These are phyloP conservation scores for Cladosporium sp. DNA, from an alignment of 2,329 filamentous ascomycete species.

Conservation along the genomic window DNA sequence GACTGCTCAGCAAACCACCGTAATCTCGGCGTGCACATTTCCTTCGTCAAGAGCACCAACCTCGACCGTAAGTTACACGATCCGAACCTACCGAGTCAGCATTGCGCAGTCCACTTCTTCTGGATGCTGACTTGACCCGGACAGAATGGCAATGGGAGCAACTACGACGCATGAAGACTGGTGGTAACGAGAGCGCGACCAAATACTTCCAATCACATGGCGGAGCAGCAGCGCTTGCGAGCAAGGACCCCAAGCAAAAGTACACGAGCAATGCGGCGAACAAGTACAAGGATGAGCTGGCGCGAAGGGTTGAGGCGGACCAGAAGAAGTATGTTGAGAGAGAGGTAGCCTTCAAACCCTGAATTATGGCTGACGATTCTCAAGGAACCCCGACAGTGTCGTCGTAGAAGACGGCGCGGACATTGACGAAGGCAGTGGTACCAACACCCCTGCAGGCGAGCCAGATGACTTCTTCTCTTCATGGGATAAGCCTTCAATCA, in stretches of 20 bases:
- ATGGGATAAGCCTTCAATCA: constrained; percentile 97
- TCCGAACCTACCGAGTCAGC: constrained; percentile 1
- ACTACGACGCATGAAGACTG: constrained; percentile 94
- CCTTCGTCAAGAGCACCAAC: constrained; percentile 97
- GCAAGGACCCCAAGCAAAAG: constrained; percentile 96
- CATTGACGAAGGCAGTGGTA: constrained; percentile 61
- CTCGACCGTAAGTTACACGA: constrained; percentile 76
- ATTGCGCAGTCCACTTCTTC: neutral
- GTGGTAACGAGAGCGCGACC: constrained; percentile 95
- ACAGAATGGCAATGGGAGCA: constrained; percentile 95
- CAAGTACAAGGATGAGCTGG: constrained; percentile 98
- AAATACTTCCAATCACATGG: constrained; percentile 98
- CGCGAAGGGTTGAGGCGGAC: constrained; percentile 79
- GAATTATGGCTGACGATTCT: constrained; percentile 30
- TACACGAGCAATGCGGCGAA: constrained; percentile 90
- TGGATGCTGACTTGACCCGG: constrained; percentile 5
- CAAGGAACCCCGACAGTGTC: constrained; percentile 80
- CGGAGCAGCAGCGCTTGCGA: constrained; percentile 87
- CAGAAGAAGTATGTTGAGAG: constrained; percentile 69
- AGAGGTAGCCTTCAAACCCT: too few species aligned
- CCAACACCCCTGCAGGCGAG: constrained; percentile 77
- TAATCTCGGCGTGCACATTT: constrained; percentile 97
- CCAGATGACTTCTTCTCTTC: constrained; percentile 97
- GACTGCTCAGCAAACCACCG: constrained; percentile 97
- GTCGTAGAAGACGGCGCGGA: constrained; percentile 72